These are phyloP conservation scores for Hyaloscypha bicolor DNA, from an alignment of 495 filamentous ascomycete species.

Conservation along the genomic window DNA sequence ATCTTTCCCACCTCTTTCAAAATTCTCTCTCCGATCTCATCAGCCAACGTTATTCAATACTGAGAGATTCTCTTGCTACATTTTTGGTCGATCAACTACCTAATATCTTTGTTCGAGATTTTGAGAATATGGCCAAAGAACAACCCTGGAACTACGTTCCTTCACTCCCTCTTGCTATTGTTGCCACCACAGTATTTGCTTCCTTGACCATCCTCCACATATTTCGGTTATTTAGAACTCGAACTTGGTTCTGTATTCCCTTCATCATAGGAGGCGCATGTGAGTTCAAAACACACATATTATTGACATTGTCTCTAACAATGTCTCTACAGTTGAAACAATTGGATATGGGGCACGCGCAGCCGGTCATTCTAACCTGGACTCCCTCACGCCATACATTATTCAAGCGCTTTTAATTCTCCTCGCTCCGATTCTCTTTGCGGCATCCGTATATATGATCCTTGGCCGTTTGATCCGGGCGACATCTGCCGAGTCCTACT, in stretches of 20 bases:
- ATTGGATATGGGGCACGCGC: conserved; percentile 47
- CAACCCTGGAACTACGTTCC: conserved; percentile 45
- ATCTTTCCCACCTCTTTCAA: no score
- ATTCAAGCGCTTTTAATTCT: conserved; percentile 48
- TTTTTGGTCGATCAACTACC: no score
- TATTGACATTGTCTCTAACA: not conserved
- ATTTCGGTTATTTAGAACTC: conserved; percentile 45
- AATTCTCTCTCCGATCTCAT: no score
- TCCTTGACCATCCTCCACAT: conserved; percentile 42
- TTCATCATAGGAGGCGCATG: conserved; percentile 55
- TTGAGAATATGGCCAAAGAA: no score
- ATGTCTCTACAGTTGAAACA: conserved; percentile 37
- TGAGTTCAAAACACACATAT: conserved; percentile 37
- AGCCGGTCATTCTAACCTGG: conserved; percentile 38
- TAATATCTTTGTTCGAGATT: no score
- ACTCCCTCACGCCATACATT: conserved; percentile 43
- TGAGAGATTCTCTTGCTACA: no score
- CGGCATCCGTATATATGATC: conserved; percentile 56
- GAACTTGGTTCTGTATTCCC: conserved; percentile 58
- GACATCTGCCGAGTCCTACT: conserved; percentile 42
- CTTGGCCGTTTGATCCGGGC: conserved; percentile 46
- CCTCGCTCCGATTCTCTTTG: conserved; percentile 51
- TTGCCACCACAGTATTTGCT: conserved; percentile 54
- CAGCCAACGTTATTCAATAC: no score
- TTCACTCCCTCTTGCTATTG: conserved; percentile 46